Evolutionary conservation across 2,329 filamentous ascomycete genomes (phyloP), one percentile per base, ranked within the genome.

Genomic region (Capronia americana): DNA sequence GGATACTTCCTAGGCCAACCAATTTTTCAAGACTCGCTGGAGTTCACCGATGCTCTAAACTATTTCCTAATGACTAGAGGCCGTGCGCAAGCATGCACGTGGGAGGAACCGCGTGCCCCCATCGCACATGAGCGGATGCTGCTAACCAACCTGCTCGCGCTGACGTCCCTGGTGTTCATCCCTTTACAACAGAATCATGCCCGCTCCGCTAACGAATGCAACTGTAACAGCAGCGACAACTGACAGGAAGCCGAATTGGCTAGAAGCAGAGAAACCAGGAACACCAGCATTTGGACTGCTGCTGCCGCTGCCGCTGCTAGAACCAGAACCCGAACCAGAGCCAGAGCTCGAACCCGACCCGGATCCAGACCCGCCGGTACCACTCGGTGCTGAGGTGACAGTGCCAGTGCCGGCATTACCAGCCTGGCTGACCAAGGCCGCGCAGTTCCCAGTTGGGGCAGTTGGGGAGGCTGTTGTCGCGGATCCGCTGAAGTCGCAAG

Each of bases 171-270:
- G 26, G 38, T 24, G 17, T 54, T n/a, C 23, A n/a, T 30, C 20
- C 46, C 28, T 57, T 57, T 82, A 84, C 75, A 84, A 74, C 71
- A 82, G 70, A 69, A 83, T 76, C 80, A 83, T 83, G 64, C 79
- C 79, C 59, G 75, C 75, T 67, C 81, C 82, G 62, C 80, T 78
- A 50, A 80, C 71, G 51, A 80, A 64, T 48, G 81, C 81, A 60
- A 77, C 76, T 54, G 80, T 69, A n/a, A 81, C 61, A 72, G 83
- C 83, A 14, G 76, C 78, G 61, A 77, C 80, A 56, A 82, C 68
- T 65, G 81, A 77, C 73, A 79, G 71, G 53, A 73, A 65, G 50
- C 79, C 80, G 64, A 82, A 72, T 66, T 77, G 74, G 51, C 57
- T 46, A 3, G 63, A 61, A 51, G 57, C 30, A 14, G 58, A 65